Percentiles rank a stretch among this genome's conserved stretches.
Conservation (phyloP, 768 basidiomycete genomes). For the Suillus discolor region DNA sequence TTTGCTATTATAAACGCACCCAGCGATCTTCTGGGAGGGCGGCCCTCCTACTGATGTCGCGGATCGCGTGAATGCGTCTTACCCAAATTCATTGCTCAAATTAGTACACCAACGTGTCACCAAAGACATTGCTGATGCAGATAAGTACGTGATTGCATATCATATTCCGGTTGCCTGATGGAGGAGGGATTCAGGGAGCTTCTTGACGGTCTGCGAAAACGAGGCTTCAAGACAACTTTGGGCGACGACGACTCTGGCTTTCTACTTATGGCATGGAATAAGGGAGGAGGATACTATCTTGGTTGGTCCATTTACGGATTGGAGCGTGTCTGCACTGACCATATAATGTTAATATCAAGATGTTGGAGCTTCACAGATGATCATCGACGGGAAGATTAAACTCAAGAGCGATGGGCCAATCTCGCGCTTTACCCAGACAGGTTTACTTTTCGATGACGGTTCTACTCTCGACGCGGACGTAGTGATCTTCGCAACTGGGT, state of each 20-base stretch:
- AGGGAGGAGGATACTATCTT: constrained; percentile 68
- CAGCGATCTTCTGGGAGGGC: constrained; percentile 43
- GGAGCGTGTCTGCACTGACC: not conserved
- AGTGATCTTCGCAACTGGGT: constrained; percentile 52
- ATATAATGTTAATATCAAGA: constrained; percentile 24
- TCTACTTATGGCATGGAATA: constrained; percentile 46
- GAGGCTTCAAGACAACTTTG: constrained; percentile 56
- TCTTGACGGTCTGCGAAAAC: constrained; percentile 55
- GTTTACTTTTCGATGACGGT: constrained; percentile 44
- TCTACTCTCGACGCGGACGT: constrained; percentile 50
- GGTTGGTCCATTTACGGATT: constrained; percentile 36
- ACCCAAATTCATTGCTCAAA: constrained; percentile 37
- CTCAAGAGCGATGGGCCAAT: constrained; percentile 47
- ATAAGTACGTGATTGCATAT: constrained; percentile 43
- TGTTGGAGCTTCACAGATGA: constrained; percentile 42
- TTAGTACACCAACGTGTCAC: constrained; percentile 39
- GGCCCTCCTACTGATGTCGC: constrained; percentile 52
- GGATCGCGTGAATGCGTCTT: constrained; percentile 53
- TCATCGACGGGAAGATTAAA: constrained; percentile 51
- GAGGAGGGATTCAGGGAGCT: constrained; percentile 37
- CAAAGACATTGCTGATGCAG: constrained; percentile 51
- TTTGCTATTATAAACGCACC: not conserved
- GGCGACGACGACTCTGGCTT: constrained; percentile 58
- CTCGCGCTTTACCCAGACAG: constrained; percentile 38
- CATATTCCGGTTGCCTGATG: not conserved